phyloP scores from a whole-genome alignment of 352 stramenopile genomes.

The Phytophthora meadii region DNA sequence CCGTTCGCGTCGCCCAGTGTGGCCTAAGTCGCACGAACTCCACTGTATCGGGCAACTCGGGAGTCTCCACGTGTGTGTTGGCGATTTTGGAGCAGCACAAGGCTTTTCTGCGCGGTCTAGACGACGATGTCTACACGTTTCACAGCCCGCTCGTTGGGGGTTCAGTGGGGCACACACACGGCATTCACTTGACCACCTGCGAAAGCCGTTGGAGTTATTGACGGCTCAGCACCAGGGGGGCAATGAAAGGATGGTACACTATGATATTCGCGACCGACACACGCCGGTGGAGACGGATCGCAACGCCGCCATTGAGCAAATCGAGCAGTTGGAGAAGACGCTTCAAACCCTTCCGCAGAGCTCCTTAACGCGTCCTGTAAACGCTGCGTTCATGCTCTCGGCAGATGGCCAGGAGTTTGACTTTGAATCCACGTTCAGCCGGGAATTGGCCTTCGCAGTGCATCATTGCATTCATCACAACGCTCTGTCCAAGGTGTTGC shows the following conservation, averaged over 20 bases:
- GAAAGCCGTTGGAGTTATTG: conserved; percentile 67
- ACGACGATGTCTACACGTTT: conserved; percentile 72
- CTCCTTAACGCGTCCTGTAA: conserved; percentile 36
- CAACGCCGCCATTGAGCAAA: conserved; percentile 55
- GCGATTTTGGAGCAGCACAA: conserved; percentile 79
- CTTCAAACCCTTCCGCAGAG: conserved; percentile 39
- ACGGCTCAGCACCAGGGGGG: conserved; percentile 1
- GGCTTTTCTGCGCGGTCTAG: conserved; percentile 50
- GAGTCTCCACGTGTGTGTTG: conserved; percentile 47
- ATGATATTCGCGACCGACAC: conserved; percentile 75
- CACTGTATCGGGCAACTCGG: conserved; percentile 17
- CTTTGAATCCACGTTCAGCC: conserved; percentile 75
- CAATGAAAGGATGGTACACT: conserved; percentile 44
- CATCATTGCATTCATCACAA: conserved; percentile 91
- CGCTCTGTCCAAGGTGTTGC: conserved; percentile 76
- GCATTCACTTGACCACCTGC: conserved; percentile 82
- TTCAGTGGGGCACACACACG: conserved; percentile 77
- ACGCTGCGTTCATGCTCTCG: conserved; percentile 83
- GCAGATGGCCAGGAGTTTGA: conserved; percentile 70
- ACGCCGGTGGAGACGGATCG: conserved; percentile 74
- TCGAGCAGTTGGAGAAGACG: conserved; percentile 53
- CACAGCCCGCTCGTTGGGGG: conserved; percentile 65
- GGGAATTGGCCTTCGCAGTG: conserved; percentile 84
- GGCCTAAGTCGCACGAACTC: conserved; percentile 5
- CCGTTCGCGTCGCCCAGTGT: not conserved